A percentile compares a stretch with the other conserved stretches of the same genome.
phyloP scores from a whole-genome alignment of 768 basidiomycete genomes.

The Termitomyces sp. region DNA sequence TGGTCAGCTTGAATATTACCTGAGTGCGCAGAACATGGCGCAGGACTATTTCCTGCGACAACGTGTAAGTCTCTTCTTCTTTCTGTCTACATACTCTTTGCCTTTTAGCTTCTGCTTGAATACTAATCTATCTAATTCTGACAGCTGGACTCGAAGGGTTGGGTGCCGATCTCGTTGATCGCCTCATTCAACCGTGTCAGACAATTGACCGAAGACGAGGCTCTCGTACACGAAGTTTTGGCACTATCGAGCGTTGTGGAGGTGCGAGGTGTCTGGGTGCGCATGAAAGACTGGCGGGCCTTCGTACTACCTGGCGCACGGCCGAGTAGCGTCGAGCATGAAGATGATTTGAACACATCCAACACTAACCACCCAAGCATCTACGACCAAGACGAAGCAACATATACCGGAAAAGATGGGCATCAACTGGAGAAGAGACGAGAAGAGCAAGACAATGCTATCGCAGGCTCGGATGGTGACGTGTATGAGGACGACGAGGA shows the following conservation, averaged over 20 bases:
- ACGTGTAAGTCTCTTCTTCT: constrained; percentile 46
- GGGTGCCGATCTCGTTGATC: constrained; percentile 78
- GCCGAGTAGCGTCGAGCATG: constrained; percentile 33
- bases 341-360: neutral
- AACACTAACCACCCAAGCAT: neutral
- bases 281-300: constrained; percentile 64
- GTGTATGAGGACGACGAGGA: constrained; percentile 55
- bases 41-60: constrained; percentile 81
- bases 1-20: constrained; percentile 88
- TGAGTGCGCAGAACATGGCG: constrained; percentile 88
- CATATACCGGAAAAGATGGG: neutral
- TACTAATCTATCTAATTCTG: neutral
- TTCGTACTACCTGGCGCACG: constrained; percentile 65
- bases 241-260: constrained; percentile 65
- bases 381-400: neutral
- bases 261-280: constrained; percentile 63
- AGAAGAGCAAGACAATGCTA: constrained; percentile 32
- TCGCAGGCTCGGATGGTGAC: constrained; percentile 41
- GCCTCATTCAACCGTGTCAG: constrained; percentile 87
- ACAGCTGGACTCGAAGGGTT: constrained; percentile 89
- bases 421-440: neutral
- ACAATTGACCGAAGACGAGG: constrained; percentile 54
- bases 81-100: neutral
- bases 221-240: constrained; percentile 70
- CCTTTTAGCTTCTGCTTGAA: neutral